A percentile compares a stretch with the other conserved stretches of the same genome.
Conservation (phyloP, 1,284 basidiomycete species). For the Papiliotrema nemorosa region DNA sequence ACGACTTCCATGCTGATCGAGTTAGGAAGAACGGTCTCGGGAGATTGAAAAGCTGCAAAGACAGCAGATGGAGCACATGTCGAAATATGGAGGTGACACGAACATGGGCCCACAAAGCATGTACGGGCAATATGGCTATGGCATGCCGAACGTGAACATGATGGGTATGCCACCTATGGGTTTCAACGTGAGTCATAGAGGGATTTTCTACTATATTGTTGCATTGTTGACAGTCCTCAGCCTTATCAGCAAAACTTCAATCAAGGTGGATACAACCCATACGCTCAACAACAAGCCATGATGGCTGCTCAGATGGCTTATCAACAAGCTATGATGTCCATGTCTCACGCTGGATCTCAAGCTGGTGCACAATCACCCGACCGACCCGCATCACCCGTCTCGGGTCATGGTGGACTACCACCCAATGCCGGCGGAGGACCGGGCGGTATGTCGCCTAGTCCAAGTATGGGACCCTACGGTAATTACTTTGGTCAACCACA, state of each 20-base stretch:
- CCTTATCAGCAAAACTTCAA: too few relatives aligned
- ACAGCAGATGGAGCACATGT: constrained; percentile 82
- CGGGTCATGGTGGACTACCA: not conserved
- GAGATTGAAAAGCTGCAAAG: constrained; percentile 85
- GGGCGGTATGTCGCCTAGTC: too few relatives aligned
- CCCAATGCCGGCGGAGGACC: too few relatives aligned
- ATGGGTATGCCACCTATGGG: constrained; percentile 47
- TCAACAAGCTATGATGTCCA: constrained; percentile 74
- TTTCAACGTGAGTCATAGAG: constrained; percentile 37
- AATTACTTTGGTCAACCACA: not conserved
- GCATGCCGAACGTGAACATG: constrained; percentile 50
- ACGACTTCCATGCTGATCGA: constrained; percentile 9
- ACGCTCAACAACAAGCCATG: constrained; percentile 71
- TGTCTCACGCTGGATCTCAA: constrained; percentile 73
- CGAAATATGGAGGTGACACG: constrained; percentile 53
- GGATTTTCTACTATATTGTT: not conserved
- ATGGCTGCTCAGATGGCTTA: constrained; percentile 88
- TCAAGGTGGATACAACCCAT: constrained; percentile 54
- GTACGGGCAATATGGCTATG: constrained; percentile 24
- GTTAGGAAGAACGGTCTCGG: constrained; percentile 78
- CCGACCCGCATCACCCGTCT: constrained; percentile 12
- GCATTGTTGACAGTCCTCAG: constrained; percentile 6
- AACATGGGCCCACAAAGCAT: constrained; percentile 13
- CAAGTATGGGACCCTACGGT: not conserved
- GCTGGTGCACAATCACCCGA: constrained; percentile 49